Evolutionary conservation across 192 early-diverging fungal genomes (phyloP).

Genomic region (Linnemannia exigua): DNA sequence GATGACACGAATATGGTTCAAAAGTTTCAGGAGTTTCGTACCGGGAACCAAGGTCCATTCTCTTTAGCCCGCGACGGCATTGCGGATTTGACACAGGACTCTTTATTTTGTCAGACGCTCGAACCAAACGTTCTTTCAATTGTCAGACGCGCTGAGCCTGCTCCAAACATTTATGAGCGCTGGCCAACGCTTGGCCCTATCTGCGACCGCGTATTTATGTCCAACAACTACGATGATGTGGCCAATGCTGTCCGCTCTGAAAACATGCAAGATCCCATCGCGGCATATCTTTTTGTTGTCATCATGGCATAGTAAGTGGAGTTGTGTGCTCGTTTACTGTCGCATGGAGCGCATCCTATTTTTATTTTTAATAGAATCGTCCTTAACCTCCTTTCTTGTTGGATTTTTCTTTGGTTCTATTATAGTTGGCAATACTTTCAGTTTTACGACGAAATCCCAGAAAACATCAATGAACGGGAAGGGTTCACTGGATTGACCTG

Average conservation of each 20-base stretch:
- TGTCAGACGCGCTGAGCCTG: not conserved
- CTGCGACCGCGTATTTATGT: conserved; percentile 16
- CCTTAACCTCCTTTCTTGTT: too few species aligned
- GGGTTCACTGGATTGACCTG: not conserved
- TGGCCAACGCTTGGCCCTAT: conserved; percentile 9
- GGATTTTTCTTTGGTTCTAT: too few species aligned
- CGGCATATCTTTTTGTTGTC: conserved; percentile 13
- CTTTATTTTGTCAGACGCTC: not conserved
- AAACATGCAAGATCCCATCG: conserved; percentile 22
- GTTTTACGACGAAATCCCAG: not conserved
- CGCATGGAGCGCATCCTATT: too few species aligned
- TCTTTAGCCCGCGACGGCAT: conserved; percentile 17
- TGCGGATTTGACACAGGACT: conserved; percentile 22
- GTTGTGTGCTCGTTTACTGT: too few species aligned
- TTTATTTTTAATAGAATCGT: too few species aligned
- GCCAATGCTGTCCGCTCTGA: conserved; percentile 9
- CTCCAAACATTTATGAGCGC: conserved; percentile 27
- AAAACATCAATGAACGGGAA: conserved; percentile 19
- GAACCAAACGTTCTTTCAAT: not conserved
- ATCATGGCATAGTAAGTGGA: conserved; percentile 31
- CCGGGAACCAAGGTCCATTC: not conserved
- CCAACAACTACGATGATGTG: conserved; percentile 19
- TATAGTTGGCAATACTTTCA: too few species aligned
- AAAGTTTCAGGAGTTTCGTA: conserved; percentile 1
- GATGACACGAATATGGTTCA: conserved; percentile 1